Percentiles rank a stretch among this genome's conserved stretches.
phyloP scores from a whole-genome alignment of 1,139 yeast genomes.

The Taphrina confusa region DNA sequence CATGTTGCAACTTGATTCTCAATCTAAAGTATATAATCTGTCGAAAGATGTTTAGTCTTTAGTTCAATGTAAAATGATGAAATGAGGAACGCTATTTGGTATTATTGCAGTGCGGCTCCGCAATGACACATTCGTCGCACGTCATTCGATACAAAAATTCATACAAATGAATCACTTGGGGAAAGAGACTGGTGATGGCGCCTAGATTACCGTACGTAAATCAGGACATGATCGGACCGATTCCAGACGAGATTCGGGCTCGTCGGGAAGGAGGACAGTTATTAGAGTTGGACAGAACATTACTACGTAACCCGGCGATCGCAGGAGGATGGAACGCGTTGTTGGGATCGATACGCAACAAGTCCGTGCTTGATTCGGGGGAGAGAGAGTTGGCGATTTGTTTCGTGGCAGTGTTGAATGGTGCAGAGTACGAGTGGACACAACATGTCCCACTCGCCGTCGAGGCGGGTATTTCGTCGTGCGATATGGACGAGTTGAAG shows the following conservation, averaged over 20 bases:
- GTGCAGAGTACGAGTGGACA: constrained; percentile 27
- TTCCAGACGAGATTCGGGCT: constrained; percentile 17
- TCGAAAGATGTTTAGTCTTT: too few species aligned
- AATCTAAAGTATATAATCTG: too few species aligned
- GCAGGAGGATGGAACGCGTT: constrained; percentile 30
- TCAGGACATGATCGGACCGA: neutral
- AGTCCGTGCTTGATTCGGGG: neutral
- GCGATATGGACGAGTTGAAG: constrained; percentile 6
- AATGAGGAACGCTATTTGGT: too few species aligned
- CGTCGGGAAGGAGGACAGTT: constrained; percentile 19
- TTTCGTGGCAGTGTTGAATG: constrained; percentile 25
- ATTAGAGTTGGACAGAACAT: constrained; percentile 23
- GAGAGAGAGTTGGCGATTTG: constrained; percentile 21
- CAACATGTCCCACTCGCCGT: constrained; percentile 30
- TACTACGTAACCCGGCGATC: constrained; percentile 13
- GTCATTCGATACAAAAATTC: too few species aligned
- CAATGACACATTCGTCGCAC: too few species aligned
- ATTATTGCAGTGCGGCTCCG: too few species aligned
- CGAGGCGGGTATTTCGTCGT: neutral
- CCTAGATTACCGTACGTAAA: constrained; percentile 29
- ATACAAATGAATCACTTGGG: too few species aligned
- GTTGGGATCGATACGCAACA: constrained; percentile 7
- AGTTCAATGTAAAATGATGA: too few species aligned
- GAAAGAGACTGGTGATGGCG: too few species aligned
- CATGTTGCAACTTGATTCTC: too few species aligned